Percentiles rank a stretch among this genome's conserved stretches.
Conservation (phyloP, 2,329 filamentous ascomycete genomes). For the Geosmithia flava region DNA sequence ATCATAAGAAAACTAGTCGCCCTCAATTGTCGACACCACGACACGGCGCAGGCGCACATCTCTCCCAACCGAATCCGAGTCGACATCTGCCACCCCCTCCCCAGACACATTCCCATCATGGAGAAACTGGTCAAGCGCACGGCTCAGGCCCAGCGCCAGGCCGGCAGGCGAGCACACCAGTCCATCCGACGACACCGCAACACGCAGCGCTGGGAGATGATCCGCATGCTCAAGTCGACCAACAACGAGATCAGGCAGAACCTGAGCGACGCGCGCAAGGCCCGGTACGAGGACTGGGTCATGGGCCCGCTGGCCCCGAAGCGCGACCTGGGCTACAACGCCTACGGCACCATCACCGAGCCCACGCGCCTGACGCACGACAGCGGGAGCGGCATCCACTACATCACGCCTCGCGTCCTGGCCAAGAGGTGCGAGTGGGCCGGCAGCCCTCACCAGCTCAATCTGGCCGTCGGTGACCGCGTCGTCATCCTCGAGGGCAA, state of each 20-base stretch:
- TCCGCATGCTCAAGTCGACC: constrained; percentile 16
- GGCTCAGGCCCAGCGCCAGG: constrained; percentile 53
- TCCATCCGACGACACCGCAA: constrained; percentile 2
- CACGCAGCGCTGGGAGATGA: constrained; percentile 7
- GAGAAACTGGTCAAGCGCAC: constrained; percentile 59
- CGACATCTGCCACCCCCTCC: no score
- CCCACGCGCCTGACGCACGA: constrained; percentile 22
- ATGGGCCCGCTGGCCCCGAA: constrained; percentile 68
- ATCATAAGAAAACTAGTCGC: no score
- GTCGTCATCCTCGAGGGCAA: constrained; percentile 70
- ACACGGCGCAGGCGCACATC: no score
- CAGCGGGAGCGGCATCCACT: constrained; percentile 13
- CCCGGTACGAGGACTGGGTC: constrained; percentile 64
- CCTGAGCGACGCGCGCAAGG: constrained; percentile 27
- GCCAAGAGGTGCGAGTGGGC: constrained; percentile 39
- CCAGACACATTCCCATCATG: constrained; percentile 29
- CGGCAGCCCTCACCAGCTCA: constrained; percentile 43
- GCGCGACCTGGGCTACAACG: constrained; percentile 53
- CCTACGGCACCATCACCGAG: constrained; percentile 42
- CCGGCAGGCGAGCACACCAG: constrained; percentile 29
- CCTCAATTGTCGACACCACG: no score
- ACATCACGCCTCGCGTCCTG: constrained; percentile 18
- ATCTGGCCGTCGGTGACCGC: constrained; percentile 58
- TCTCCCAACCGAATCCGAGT: no score
- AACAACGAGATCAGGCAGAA: constrained; percentile 19